These are phyloP conservation scores for Saksenaea oblongispora DNA, from an alignment of 371 early-diverging fungal species.

Conservation along the genomic window DNA sequence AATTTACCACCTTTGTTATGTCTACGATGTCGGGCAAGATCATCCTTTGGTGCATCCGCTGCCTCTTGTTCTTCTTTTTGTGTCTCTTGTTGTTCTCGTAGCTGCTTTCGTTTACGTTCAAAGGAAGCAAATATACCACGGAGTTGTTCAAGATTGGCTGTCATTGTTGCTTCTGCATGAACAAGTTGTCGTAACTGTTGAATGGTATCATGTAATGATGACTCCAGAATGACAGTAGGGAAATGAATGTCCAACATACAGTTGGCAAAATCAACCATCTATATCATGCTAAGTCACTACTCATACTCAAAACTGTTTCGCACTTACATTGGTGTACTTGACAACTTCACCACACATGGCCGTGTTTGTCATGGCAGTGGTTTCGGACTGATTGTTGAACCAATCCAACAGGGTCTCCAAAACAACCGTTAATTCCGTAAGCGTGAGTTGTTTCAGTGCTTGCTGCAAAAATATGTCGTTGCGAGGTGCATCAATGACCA, in stretches of 20 bases:
- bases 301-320: not conserved
- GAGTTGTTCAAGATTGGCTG: conserved; percentile 49
- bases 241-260: conserved; percentile 60
- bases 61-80: conserved; percentile 12
- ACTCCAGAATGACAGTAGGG: conserved; percentile 58
- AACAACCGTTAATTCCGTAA: conserved; percentile 48
- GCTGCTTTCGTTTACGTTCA: conserved; percentile 47
- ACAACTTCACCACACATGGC: not conserved
- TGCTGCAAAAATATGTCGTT: conserved; percentile 67
- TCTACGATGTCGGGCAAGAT: conserved; percentile 32
- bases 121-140: conserved; percentile 54
- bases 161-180: conserved; percentile 39
- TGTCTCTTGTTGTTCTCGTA: conserved; percentile 22
- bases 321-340: not conserved
- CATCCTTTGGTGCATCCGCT: conserved; percentile 30
- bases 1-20: conserved; percentile 50
- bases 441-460: conserved; percentile 47
- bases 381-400: conserved; percentile 6
- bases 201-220: conserved; percentile 50
- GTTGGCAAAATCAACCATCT: conserved; percentile 58
- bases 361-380: not conserved
- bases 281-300: not conserved
- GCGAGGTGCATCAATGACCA: conserved; percentile 52
- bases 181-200: conserved; percentile 36
- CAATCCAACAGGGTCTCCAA: conserved; percentile 45